These are phyloP conservation scores for Hamamelis virginiana DNA, from an alignment of 164 flowering plant species.

Conservation along the genomic window DNA sequence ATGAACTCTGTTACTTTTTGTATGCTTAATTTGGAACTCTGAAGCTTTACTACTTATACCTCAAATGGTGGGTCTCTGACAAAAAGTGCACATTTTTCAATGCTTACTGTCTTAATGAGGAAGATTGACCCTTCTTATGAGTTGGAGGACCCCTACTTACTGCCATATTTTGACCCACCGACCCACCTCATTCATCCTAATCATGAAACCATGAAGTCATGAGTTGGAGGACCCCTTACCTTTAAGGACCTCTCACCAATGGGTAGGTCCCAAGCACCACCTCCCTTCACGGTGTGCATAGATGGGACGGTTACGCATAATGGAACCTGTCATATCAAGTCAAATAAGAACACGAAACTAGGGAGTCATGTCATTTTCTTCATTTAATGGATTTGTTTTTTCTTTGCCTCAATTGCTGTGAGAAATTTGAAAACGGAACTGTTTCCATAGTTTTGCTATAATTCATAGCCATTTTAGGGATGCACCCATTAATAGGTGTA, in stretches of 20 bases:
- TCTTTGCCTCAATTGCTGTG: not conserved
- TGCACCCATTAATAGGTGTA: not conserved
- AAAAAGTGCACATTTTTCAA: not conserved
- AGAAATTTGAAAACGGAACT: not conserved
- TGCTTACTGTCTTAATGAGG: not conserved
- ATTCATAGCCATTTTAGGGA: not conserved
- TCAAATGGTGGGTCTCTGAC: not conserved
- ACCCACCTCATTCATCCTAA: constrained; percentile 4
- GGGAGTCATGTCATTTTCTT: constrained; percentile 27
- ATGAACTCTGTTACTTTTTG: no score
- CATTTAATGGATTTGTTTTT: constrained; percentile 20
- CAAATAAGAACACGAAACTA: constrained; percentile 15
- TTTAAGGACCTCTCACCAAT: constrained; percentile 5
- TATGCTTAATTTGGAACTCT: no score
- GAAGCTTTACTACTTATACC: not conserved
- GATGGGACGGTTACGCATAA: constrained; percentile 3
- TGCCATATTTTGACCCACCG: constrained; percentile 14
- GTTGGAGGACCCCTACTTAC: constrained; percentile 6
- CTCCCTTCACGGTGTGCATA: constrained; percentile 7
- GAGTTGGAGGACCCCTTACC: not conserved
- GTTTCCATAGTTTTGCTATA: not conserved
- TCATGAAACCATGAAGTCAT: constrained; percentile 11
- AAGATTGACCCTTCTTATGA: not conserved
- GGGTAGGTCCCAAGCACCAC: constrained; percentile 12
- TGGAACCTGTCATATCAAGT: constrained; percentile 32